phyloP scores from a whole-genome alignment of 768 basidiomycete species.

The Boletus pseudo-olivaceus region DNA sequence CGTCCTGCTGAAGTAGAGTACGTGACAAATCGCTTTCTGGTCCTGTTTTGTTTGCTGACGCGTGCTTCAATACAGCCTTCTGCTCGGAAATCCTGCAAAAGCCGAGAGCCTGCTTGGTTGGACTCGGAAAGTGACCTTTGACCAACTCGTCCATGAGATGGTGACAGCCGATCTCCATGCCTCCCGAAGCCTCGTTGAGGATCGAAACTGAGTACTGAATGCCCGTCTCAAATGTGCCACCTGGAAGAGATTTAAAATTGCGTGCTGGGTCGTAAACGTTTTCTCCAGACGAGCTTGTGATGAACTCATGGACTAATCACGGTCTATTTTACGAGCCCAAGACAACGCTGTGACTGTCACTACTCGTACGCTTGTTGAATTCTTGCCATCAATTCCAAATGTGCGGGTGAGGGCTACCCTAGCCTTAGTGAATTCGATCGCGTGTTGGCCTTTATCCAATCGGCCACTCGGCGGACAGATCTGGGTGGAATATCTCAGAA shows the following conservation, averaged over 20 bases:
- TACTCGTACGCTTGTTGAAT: not conserved
- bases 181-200: slow-evolving; percentile 70
- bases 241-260: not conserved
- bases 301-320: not conserved
- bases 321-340: slow-evolving; percentile 3
- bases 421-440: too few species aligned
- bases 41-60: not conserved
- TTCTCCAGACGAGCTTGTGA: slow-evolving; percentile 3
- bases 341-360: not conserved
- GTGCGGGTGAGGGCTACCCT: not conserved
- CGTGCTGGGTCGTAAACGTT: not conserved
- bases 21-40: slow-evolving; percentile 30
- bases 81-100: slow-evolving; percentile 86
- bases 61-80: slow-evolving; percentile 45
- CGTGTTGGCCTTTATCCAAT: not conserved
- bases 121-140: slow-evolving; percentile 84
- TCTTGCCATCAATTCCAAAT: not conserved
- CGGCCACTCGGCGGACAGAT: not conserved
- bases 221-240: not conserved
- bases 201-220: slow-evolving; percentile 70
- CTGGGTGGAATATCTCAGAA: not conserved
- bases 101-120: slow-evolving; percentile 87
- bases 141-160: slow-evolving; percentile 89
- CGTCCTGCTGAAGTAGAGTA: slow-evolving; percentile 94
- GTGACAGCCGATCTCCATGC: slow-evolving; percentile 77